Evolutionary conservation across 306 rosid genomes (phyloP), one percentile per base, ranked within the genome.

Genomic region (Inga oerstediana): DNA sequence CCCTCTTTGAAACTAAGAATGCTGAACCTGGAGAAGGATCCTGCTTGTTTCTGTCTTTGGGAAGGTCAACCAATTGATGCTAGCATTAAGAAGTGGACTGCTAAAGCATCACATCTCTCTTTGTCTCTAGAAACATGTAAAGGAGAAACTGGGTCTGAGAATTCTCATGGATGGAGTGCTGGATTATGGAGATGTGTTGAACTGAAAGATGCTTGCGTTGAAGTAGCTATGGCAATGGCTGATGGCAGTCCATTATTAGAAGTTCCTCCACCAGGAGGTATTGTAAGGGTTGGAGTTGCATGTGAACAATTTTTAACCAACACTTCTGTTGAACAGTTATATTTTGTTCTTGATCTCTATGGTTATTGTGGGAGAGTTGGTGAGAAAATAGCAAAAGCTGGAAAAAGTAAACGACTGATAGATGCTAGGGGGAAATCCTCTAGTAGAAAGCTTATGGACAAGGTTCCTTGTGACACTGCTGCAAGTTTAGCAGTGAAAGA

Each of bases 11-110:
- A 90, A 75, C 82, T 88, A 46, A 86, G 78, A 87, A 84, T 89
- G 66, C 76, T 95, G 85, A 90, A 90, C 79, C 88, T 95, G 81
- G 97, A 92, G 83, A 92, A 91, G 77, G 99, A 96, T 90, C 98
- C 99, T 84, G 93, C 98, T 88, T 96, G 99, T 88, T 96, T 96
- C 87, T 85, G 90, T 87, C 94, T 96, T 49, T 96, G 99, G 99
- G 92, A 90, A 84, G 97, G 46, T 86, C 98, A 93, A 83, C 97
- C 97, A 10, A 49, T 93, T 83, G 99, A 96, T 92, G 97, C 99
- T 72, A 90, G 99, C 85, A 93, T 87, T 81, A 96, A 89, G 87
- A 96, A 96, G 89, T 93, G 97, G 96, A 82, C 92, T 88, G 64
- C 90, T 24, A 76, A 88, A 82, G 94, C 91, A 72, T 90, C 93